A percentile compares a stretch with the other conserved stretches of the same genome.
Conservation (phyloP, 78 protist species). For the Chrysochromulina tobinii region DNA sequence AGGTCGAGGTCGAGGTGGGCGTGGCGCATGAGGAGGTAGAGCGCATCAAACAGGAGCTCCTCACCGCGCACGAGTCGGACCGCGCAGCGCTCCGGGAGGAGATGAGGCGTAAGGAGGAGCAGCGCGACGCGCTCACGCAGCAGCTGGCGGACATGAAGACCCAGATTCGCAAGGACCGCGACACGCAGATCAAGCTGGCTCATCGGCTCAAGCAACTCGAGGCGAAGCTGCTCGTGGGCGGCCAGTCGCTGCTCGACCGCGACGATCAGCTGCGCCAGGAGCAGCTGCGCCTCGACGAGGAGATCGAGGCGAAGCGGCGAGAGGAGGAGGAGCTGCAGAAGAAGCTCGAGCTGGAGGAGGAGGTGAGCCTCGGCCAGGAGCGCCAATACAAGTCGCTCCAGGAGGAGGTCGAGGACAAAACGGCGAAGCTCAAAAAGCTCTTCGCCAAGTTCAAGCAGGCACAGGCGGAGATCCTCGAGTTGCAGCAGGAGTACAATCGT, state of each 20-base stretch:
- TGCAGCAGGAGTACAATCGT: constrained; percentile 48
- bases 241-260: constrained; percentile 24
- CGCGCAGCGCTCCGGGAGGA: too few species aligned
- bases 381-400: not conserved
- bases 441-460: constrained; percentile 46
- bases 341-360: not conserved
- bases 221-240: constrained; percentile 15
- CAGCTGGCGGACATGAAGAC: not conserved
- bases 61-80: not conserved
- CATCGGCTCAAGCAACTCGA: constrained; percentile 22
- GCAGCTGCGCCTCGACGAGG: constrained; percentile 11
- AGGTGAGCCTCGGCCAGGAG: not conserved
- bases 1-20: constrained; percentile 11
- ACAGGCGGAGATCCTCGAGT: constrained; percentile 46
- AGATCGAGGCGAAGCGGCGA: constrained; percentile 29
- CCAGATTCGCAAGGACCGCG: not conserved
- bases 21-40: constrained; percentile 4
- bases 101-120: too few species aligned
- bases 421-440: constrained; percentile 52
- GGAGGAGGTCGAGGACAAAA: constrained; percentile 47
- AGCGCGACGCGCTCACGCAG: too few species aligned
- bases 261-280: constrained; percentile 9
- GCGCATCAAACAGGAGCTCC: constrained; percentile 29
- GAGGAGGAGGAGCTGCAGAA: not conserved
- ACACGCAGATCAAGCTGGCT: not conserved